Base-by-base conservation (phyloP, 2,329 filamentous ascomycete genomes). In the Spiromastix sp. region DNA sequence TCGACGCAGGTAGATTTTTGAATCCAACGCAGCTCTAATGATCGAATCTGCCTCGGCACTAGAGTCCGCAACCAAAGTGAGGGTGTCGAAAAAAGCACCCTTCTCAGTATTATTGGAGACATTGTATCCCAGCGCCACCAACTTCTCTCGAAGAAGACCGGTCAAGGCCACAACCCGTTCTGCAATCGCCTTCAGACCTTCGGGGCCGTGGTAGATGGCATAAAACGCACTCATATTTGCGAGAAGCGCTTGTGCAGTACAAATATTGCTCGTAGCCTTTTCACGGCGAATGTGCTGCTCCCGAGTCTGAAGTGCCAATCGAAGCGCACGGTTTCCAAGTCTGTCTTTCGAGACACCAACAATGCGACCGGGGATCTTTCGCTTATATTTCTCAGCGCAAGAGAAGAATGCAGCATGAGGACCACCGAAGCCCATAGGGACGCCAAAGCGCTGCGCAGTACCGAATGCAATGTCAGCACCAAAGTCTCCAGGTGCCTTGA, bases 381-480 rank as follows among this genome's bases (percentile, higher is more conserved):
- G 75, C 74, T 95, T 95, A 65, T 89, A 78, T 61, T 89, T 85
- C 32, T 95, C 87, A 36, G 77, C 77, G 36, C 87, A 86, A 13
- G 89, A 84, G 57, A 96, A 95, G 72, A 96, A 96, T 12, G 87
- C 89, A 17, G 89, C 89, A 53, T 95, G 89, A n/a, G 89, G 89
- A 13, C 89, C 89, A 51, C 89, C 89, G 49, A 80, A 93, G 32
- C 89, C 89, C 54, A 95, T 77, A 2, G 89, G 87, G 9, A 96
- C 84, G 57, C 89, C 89, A 42, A 95, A 82, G 39, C 89, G 72
- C 65, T 96, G 89, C 11, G 89, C 79, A 52, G 81, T 94, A 46
- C 89, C 89, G 55, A 96, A 93, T 4, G 87, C 89, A 49, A 96
- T 85, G 55, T 96, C 89, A 15, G 89, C 89, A 27, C 89, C 89